Percentiles rank a stretch among this genome's conserved stretches.
These are phyloP conservation scores for Zizania palustris DNA, from an alignment of 202 grass and related monocot species.

Conservation along the genomic window DNA sequence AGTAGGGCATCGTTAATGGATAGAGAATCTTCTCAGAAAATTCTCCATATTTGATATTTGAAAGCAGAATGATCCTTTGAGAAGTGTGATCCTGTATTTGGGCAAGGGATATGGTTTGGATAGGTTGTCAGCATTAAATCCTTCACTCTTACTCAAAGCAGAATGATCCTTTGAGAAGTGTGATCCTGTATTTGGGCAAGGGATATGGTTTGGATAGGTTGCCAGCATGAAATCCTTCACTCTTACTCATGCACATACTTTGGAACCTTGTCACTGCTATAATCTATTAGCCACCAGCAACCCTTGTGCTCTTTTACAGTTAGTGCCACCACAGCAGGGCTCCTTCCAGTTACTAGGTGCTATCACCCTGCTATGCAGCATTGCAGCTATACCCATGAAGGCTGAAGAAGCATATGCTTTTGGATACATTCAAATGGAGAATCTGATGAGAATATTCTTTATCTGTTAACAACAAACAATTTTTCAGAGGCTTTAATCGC, in stretches of 20 bases:
- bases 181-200: background rate
- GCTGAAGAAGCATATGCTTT: slow-evolving; percentile 32
- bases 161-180: slow-evolving; percentile 11
- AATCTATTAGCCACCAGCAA: slow-evolving; percentile 43
- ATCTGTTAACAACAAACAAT: slow-evolving; percentile 52
- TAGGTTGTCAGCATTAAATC: slow-evolving; percentile 17
- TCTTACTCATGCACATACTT: slow-evolving; percentile 1
- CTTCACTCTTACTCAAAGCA: slow-evolving; percentile 7
- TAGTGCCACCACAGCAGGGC: slow-evolving; percentile 21
- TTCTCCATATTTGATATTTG: slow-evolving; percentile 58
- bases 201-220: background rate
- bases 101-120: background rate
- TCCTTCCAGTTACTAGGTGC: slow-evolving; percentile 4
- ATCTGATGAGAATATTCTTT: slow-evolving; percentile 73
- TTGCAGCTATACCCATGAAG: slow-evolving; percentile 16
- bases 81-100: background rate
- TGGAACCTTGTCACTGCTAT: slow-evolving; percentile 24
- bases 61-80: slow-evolving; percentile 31
- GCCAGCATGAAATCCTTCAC: background rate
- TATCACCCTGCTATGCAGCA: background rate
- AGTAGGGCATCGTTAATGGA: slow-evolving; percentile 48
- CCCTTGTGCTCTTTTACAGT: slow-evolving; percentile 14
- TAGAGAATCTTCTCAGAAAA: slow-evolving; percentile 70
- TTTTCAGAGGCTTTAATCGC: slow-evolving; percentile 34
- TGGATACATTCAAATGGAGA: slow-evolving; percentile 53